These are phyloP conservation scores for Raffaelea albimanens DNA, from an alignment of 2,329 filamentous ascomycete species.

Conservation along the genomic window DNA sequence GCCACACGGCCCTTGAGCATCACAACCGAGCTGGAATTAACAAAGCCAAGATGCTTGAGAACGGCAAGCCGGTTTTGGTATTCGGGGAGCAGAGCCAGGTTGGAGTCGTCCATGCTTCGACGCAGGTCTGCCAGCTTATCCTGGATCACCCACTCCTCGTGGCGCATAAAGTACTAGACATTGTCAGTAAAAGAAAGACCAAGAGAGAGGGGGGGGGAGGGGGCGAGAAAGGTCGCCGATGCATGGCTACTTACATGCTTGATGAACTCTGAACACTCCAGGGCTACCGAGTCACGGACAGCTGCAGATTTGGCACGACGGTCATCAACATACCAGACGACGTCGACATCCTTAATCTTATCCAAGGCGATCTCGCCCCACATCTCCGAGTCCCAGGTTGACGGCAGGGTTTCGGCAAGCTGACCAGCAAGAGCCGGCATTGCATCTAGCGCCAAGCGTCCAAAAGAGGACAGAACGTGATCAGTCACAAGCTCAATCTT, in stretches of 20 bases:
- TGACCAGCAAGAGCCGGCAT: conserved; percentile 37
- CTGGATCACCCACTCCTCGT: conserved; percentile 93
- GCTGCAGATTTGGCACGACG: conserved; percentile 51
- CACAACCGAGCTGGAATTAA: conserved; percentile 78
- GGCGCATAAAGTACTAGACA: conserved; percentile 81
- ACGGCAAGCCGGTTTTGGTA: conserved; percentile 94
- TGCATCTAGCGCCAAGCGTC: not conserved
- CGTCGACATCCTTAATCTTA: conserved; percentile 70
- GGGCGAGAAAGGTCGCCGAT: not conserved
- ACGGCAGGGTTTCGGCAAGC: conserved; percentile 44
- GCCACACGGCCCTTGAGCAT: conserved; percentile 97
- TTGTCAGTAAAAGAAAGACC: not conserved
- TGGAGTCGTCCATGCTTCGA: conserved; percentile 88
- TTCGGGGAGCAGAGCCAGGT: conserved; percentile 88
- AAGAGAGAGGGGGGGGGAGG: not conserved
- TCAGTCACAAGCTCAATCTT: conserved; percentile 81
- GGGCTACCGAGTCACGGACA: conserved; percentile 55
- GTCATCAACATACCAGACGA: conserved; percentile 71
- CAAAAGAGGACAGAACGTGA: conserved; percentile 34
- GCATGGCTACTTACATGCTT: conserved; percentile 63
- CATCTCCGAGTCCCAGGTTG: conserved; percentile 59
- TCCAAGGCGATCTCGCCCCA: conserved; percentile 82
- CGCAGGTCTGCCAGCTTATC: conserved; percentile 85
- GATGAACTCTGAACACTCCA: conserved; percentile 67
- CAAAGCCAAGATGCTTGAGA: conserved; percentile 82